phyloP scores from a whole-genome alignment of 78 protist species.

The Dictyostelium intermedium region DNA sequence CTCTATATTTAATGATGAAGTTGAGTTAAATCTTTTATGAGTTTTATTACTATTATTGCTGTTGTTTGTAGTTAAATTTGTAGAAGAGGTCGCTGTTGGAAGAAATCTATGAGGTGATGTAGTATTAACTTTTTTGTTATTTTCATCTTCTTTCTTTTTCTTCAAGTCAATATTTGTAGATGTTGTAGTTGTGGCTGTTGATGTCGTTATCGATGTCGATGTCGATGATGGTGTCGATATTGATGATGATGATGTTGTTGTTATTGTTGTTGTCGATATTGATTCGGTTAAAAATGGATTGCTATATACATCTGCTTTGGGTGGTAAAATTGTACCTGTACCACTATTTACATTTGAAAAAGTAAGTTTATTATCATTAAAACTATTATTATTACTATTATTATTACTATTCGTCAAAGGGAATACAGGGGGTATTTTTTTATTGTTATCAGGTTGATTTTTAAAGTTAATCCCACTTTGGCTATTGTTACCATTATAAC shows the following conservation, averaged over 20 bases:
- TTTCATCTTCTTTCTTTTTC: background rate
- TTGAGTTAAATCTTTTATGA: slow-evolving; percentile 10
- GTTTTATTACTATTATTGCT: background rate
- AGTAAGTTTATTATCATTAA: background rate
- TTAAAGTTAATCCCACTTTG: background rate
- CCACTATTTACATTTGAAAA: background rate
- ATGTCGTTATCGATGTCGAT: background rate
- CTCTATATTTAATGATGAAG: background rate
- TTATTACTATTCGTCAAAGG: background rate
- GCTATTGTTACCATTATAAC: background rate
- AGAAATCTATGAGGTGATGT: background rate
- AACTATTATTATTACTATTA: background rate
- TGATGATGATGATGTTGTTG: background rate
- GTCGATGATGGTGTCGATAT: background rate
- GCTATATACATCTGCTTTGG: background rate
- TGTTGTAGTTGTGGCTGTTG: background rate
- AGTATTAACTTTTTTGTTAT: background rate
- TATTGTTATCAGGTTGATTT: background rate
- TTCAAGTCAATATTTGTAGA: background rate
- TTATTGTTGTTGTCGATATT: background rate
- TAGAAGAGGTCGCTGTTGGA: background rate
- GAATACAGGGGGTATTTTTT: background rate
- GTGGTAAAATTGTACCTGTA: background rate
- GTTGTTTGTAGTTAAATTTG: background rate
- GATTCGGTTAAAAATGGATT: background rate